phyloP scores from a whole-genome alignment of 345 rosid species.

The Balakata baccata region DNA sequence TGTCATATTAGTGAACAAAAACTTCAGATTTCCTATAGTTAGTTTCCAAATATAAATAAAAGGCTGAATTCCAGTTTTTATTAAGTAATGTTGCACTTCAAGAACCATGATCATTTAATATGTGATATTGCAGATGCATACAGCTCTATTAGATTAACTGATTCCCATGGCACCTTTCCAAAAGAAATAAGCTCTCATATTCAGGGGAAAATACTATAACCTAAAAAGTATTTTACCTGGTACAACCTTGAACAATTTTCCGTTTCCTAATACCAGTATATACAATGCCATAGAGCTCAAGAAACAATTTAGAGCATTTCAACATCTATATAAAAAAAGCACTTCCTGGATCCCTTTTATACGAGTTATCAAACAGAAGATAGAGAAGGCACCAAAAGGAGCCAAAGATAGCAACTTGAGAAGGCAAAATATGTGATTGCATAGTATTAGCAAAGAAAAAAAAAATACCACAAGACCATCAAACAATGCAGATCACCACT shows the following conservation, averaged over 20 bases:
- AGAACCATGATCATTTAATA: not conserved
- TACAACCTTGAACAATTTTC: too few species aligned
- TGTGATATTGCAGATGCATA: not conserved
- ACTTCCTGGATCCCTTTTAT: too few species aligned
- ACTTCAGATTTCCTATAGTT: not conserved
- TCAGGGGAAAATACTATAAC: not conserved
- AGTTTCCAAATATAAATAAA: not conserved
- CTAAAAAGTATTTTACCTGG: too few species aligned
- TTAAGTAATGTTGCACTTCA: not conserved
- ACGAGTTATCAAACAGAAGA: too few species aligned
- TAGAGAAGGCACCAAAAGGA: too few species aligned
- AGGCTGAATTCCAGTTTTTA: not conserved
- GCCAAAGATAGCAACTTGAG: too few species aligned
- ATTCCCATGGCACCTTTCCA: not conserved
- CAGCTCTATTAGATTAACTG: not conserved
- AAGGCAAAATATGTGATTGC: not conserved
- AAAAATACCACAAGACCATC: not conserved
- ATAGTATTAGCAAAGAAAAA: not conserved
- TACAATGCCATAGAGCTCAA: too few species aligned
- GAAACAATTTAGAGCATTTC: too few species aligned
- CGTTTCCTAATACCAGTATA: too few species aligned
- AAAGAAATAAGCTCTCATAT: not conserved
- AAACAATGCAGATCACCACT: not conserved
- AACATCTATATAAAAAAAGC: too few species aligned
- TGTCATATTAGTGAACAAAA: not conserved